phyloP scores from a whole-genome alignment of 2,329 filamentous ascomycete genomes.

The Penicillium sumatraense region DNA sequence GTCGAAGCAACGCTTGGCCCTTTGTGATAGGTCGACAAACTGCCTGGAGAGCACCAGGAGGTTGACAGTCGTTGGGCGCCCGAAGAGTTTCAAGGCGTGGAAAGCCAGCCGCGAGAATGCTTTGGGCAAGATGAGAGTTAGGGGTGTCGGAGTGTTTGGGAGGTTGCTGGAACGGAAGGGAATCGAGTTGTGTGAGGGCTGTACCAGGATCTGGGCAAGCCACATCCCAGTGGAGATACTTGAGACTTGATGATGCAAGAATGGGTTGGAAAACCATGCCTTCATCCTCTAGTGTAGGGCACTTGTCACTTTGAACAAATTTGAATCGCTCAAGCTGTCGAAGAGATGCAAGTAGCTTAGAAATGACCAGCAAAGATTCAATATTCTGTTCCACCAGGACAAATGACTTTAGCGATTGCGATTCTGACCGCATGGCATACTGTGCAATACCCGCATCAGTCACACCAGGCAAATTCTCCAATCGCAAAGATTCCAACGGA shows the following conservation, averaged over 20 bases:
- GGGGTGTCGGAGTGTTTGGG: constrained; percentile 40
- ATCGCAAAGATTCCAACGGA: constrained; percentile 56
- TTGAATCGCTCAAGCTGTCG: constrained; percentile 54
- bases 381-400: constrained; percentile 60
- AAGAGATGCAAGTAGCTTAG: constrained; percentile 56
- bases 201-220: constrained; percentile 43
- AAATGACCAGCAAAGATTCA: constrained; percentile 56
- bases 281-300: constrained; percentile 50
- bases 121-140: constrained; percentile 50
- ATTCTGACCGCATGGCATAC: constrained; percentile 53
- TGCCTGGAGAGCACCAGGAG: constrained; percentile 48
- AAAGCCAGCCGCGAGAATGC: constrained; percentile 49
- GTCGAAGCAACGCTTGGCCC: constrained; percentile 43
- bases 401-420: constrained; percentile 51
- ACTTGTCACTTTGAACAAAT: constrained; percentile 55
- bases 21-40: constrained; percentile 47
- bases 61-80: constrained; percentile 50
- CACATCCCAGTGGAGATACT: constrained; percentile 62
- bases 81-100: constrained; percentile 45
- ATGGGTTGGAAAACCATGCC: constrained; percentile 52
- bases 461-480: constrained; percentile 60
- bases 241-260: constrained; percentile 55
- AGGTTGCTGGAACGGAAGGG: constrained; percentile 40
- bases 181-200: constrained; percentile 44
- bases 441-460: constrained; percentile 60